Base-by-base conservation (phyloP, 2,329 filamentous ascomycete species). In the Pezicula carpinea region DNA sequence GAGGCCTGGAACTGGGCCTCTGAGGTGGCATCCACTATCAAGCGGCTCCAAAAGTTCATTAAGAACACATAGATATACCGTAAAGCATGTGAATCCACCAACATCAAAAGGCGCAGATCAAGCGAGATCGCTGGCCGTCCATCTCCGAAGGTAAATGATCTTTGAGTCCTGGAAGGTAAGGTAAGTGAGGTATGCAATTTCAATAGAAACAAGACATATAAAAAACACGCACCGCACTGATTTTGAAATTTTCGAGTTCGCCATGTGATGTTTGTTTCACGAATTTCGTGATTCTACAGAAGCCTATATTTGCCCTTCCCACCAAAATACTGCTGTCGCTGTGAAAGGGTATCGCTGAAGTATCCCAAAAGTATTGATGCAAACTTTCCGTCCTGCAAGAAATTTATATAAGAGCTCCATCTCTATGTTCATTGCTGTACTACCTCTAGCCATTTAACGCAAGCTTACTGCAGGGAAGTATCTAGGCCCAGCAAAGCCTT, bases 401-500 rank as follows among this genome's bases (percentile, higher is more conserved):
- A 14, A 38, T 38, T n/a, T 21, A 18, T 21, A 21, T 17, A 19
- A 13, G 17, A 11, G 6, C 7, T 8, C 5, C 17, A 38, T 5
- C 35, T 19, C 21, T 38, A 38, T 18, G 17, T 7, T 15, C 15
- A 40, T 40, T 29, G 13, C 26, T 11, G 26, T 11, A 29, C 26
- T 29, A 29, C 5, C 13, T 29, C 26, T 11, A 29, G 13, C 29
- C 15, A 34, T 40, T 55, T 45, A 60, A 35, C 52, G 48, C 45
- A 62, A 40, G 11, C 47, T 53, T 22, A 83, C 68, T 3, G 83
- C 79, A 6, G 89, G 88, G 60, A 95, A 93, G 65, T 84, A 96
- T 50, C 91, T 79, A 8, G 88, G 87, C 4, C 92, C 92, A 0
- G 89, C 87, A 66, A 84, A 96, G 0, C 92, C 92, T 59, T 87